These are phyloP conservation scores for Boletus fagicola DNA, from an alignment of 768 basidiomycete species.

Conservation along the genomic window DNA sequence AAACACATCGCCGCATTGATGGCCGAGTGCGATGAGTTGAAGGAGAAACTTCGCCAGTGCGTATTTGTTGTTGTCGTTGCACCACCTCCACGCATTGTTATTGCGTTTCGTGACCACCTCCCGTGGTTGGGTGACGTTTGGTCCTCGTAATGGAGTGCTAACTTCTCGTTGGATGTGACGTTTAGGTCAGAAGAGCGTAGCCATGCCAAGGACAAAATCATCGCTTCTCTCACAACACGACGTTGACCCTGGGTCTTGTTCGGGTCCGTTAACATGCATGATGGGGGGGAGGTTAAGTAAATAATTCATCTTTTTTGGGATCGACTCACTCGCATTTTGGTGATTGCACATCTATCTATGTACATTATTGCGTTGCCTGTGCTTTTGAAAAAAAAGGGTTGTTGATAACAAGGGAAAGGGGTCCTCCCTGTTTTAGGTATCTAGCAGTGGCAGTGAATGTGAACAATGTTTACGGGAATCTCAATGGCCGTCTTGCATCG, in stretches of 20 bases:
- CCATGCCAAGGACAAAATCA: conserved; percentile 3
- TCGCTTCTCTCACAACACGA: background rate
- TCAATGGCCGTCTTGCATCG: background rate
- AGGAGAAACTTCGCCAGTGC: background rate
- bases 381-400: background rate
- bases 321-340: background rate
- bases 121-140: background rate
- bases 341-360: background rate
- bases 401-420: background rate
- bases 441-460: too few relatives aligned
- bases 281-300: too few relatives aligned
- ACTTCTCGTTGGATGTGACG: background rate
- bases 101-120: too few relatives aligned
- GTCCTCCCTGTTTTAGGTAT: too few relatives aligned
- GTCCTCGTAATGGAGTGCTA: background rate
- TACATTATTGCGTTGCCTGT: background rate
- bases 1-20: conserved; percentile 13
- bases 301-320: background rate
- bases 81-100: background rate
- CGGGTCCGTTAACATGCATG: background rate
- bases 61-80: background rate
- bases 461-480: background rate
- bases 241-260: background rate
- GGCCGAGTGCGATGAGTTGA: conserved; percentile 2
- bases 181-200: conserved; percentile 1